These are phyloP conservation scores for Rutstroemia sp. DNA, from an alignment of 2,329 filamentous ascomycete genomes.

Conservation along the genomic window DNA sequence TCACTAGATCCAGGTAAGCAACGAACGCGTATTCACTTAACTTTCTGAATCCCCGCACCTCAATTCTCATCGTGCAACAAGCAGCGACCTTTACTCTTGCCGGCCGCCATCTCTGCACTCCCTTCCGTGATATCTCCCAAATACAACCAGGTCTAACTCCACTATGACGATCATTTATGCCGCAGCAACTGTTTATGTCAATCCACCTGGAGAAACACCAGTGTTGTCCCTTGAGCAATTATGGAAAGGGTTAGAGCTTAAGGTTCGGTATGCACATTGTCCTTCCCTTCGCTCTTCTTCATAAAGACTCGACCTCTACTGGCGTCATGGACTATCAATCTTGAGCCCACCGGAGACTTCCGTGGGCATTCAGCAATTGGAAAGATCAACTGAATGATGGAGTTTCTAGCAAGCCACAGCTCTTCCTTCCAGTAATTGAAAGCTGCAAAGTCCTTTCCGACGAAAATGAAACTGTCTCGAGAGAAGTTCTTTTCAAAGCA, in stretches of 20 bases:
- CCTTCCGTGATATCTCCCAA: background rate
- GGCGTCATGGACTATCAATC: background rate
- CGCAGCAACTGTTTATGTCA: background rate
- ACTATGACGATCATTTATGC: background rate
- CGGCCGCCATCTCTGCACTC: no score
- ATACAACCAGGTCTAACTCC: background rate
- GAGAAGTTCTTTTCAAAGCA: slow-evolving; percentile 13
- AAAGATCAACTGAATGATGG: background rate
- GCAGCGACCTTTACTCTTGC: no score
- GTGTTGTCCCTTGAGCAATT: background rate
- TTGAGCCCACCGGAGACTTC: background rate
- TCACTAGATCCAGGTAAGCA: no score
- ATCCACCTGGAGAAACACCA: background rate
- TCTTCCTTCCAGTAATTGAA: slow-evolving; percentile 11
- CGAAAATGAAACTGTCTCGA: slow-evolving; percentile 8
- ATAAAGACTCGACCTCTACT: background rate
- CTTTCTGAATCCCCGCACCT: no score
- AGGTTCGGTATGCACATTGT: background rate
- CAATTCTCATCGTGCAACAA: no score
- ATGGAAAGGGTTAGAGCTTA: slow-evolving; percentile 4
- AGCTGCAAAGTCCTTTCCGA: slow-evolving; percentile 12
- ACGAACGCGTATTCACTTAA: no score
- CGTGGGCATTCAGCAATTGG: background rate
- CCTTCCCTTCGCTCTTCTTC: background rate
- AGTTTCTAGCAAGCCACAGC: slow-evolving; percentile 6